A percentile compares a stretch with the other conserved stretches of the same genome.
Evolutionary conservation across 2,329 filamentous ascomycete genomes (phyloP).

Genomic region (Diplocarpon rosae): DNA sequence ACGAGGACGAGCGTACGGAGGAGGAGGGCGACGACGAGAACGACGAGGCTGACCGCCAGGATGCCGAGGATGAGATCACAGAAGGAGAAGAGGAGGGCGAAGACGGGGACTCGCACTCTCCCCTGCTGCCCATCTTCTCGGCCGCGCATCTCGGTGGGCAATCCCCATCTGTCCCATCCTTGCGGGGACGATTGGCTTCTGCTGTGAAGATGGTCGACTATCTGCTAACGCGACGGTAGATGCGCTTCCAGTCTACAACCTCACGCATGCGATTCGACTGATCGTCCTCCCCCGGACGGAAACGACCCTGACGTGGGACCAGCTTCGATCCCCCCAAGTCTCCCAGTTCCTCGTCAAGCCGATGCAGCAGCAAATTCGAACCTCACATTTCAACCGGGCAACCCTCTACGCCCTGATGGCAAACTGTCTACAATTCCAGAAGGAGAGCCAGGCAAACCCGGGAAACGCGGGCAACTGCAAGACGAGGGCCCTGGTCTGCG

Average conservation of each 20-base stretch:
- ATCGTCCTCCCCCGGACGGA: slow-evolving; percentile 78
- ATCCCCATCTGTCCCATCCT: slow-evolving; percentile 17
- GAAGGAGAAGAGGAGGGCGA: slow-evolving; percentile 30
- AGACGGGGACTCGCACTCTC: slow-evolving; percentile 32
- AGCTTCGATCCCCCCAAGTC: slow-evolving; percentile 87
- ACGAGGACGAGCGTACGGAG: slow-evolving; percentile 35
- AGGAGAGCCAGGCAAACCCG: slow-evolving; percentile 72
- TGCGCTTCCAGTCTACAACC: slow-evolving; percentile 75
- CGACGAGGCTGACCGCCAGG: slow-evolving; percentile 31
- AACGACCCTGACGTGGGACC: slow-evolving; percentile 88
- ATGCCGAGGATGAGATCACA: slow-evolving; percentile 14
- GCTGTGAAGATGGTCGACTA: background rate
- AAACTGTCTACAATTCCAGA: slow-evolving; percentile 86
- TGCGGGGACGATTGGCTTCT: background rate
- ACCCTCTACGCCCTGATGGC: slow-evolving; percentile 86
- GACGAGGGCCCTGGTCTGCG: slow-evolving; percentile 79
- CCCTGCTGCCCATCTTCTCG: slow-evolving; percentile 68
- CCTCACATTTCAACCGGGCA: slow-evolving; percentile 73
- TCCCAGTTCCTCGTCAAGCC: slow-evolving; percentile 94
- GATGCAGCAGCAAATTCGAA: slow-evolving; percentile 79
- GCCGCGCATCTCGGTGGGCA: slow-evolving; percentile 60
- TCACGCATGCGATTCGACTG: slow-evolving; percentile 81
- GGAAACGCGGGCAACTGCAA: slow-evolving; percentile 75
- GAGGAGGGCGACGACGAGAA: slow-evolving; percentile 18
- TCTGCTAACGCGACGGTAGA: slow-evolving; percentile 38